Percentiles rank a stretch among this genome's conserved stretches.
Evolutionary conservation across 1,139 yeast species (phyloP).

Genomic region (Kodamaea derodonti): DNA sequence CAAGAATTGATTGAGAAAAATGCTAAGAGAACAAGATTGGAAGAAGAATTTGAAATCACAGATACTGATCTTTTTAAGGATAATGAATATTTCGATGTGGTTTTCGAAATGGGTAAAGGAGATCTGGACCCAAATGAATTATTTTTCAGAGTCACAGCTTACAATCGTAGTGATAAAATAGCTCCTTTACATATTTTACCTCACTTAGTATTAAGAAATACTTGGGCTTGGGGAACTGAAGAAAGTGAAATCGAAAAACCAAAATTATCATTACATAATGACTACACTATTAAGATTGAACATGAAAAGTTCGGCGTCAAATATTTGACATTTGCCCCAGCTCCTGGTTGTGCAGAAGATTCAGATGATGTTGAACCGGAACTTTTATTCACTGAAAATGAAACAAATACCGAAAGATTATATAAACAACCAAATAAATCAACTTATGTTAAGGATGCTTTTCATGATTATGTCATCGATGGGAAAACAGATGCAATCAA

Average conservation of each 20-base stretch:
- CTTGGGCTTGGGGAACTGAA: constrained; percentile 86
- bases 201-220: constrained; percentile 81
- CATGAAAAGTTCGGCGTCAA: constrained; percentile 75
- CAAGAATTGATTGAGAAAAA: constrained; percentile 70
- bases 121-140: constrained; percentile 79
- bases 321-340: constrained; percentile 74
- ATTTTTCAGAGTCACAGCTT: constrained; percentile 83
- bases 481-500: constrained; percentile 59
- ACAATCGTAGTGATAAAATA: constrained; percentile 75
- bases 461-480: constrained; percentile 77
- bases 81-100: constrained; percentile 83
- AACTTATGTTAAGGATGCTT: constrained; percentile 79
- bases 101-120: constrained; percentile 87
- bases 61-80: constrained; percentile 79
- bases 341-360: constrained; percentile 68
- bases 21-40: constrained; percentile 58
- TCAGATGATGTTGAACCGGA: constrained; percentile 71
- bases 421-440: constrained; percentile 59
- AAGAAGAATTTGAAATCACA: constrained; percentile 66
- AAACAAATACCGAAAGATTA: constrained; percentile 69
- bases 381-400: constrained; percentile 83
- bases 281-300: constrained; percentile 51
- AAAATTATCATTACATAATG: constrained; percentile 41
- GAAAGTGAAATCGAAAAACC: constrained; percentile 53
- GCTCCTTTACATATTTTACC: constrained; percentile 90